A percentile compares a stretch with the other conserved stretches of the same genome.
phyloP scores from a whole-genome alignment of 352 stramenopile genomes.

The Phytophthora multivora region DNA sequence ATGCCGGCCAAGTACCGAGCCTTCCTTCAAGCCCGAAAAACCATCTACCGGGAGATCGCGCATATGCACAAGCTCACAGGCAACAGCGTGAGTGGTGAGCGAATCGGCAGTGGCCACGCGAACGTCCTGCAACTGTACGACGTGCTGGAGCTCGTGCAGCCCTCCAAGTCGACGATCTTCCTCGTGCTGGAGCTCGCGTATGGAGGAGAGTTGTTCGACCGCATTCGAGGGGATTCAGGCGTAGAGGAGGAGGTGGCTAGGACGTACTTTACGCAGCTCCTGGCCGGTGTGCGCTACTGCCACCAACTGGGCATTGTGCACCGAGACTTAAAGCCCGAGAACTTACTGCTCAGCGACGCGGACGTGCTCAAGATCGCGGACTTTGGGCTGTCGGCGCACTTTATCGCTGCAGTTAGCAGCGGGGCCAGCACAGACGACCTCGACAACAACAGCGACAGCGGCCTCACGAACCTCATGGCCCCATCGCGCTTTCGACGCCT shows the following conservation, averaged over 20 bases:
- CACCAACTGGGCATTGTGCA: constrained; percentile 94
- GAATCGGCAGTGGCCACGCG: constrained; percentile 86
- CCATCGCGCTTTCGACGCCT: constrained; percentile 83
- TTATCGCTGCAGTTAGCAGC: constrained; percentile 82
- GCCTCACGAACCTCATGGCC: constrained; percentile 28
- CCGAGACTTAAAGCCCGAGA: constrained; percentile 97
- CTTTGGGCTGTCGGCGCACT: constrained; percentile 94
- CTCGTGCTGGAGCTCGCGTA: constrained; percentile 91
- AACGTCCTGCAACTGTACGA: constrained; percentile 97
- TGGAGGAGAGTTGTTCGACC: constrained; percentile 93
- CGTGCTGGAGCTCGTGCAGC: constrained; percentile 95
- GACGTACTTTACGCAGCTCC: constrained; percentile 89
- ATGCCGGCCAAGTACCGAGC: constrained; percentile 94
- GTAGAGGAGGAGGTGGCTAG: constrained; percentile 84
- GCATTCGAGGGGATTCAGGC: constrained; percentile 88
- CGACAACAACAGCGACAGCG: constrained; percentile 33
- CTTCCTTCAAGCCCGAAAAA: constrained; percentile 92
- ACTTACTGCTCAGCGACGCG: constrained; percentile 92
- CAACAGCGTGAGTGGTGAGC: constrained; percentile 71
- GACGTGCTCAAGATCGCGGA: constrained; percentile 95
- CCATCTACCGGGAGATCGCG: constrained; percentile 95
- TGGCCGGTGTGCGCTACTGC: constrained; percentile 90
- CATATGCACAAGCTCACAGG: constrained; percentile 94
- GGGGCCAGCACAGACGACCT: constrained; percentile 44
- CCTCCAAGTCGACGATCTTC: constrained; percentile 94